Evolutionary conservation across 2,329 filamentous ascomycete genomes (phyloP), one percentile per base, ranked within the genome.

Genomic region (Blumeria graminis): DNA sequence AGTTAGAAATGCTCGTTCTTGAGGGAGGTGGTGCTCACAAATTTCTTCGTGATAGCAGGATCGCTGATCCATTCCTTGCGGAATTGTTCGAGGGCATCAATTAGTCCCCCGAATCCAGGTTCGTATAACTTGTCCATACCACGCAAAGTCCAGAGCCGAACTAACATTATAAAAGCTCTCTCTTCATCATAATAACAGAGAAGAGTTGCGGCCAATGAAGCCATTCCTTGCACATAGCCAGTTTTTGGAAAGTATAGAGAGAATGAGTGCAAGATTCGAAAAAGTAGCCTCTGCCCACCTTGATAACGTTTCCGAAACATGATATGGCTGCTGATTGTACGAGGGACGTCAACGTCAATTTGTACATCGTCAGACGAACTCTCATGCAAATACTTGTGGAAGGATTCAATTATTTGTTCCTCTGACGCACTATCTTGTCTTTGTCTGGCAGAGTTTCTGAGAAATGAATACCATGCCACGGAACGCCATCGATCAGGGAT

Each of bases 171-270:
- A 64, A 98, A 98, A 6, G 86, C 82, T 63, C 81, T 81, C 68
- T 95, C 92, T 69, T 98, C 92, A 61, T 96, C 90, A 68, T 89
- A 98, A 67, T 98, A 98, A 66, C 90, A 94, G 6, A 98, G 77
- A 18, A 98, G 72, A 0, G 92, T 96, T 0, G 90, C 90, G 1
- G 86, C 89, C 41, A 96, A 73, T 22, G 88, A 86, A 14, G 90
- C 92, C 92, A 98, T 98, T 56, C 92, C 92, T 69, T 98, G 92
- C 0, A 96, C 92, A 67, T 98, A 98, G 33, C 92, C 92, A 6
- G 86, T 92, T 28, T 85, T 82, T 0, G 87, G 86, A 61, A 90
- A 90, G 67, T 95, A 93, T 10, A 98, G 76, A 16, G 88, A 90
- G 66, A 96, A 78, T 48, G 86, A 84, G 66, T 96, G 92, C 33